Conservation (phyloP, 441 rosid genomes). For the Oxalis stricta region DNA sequence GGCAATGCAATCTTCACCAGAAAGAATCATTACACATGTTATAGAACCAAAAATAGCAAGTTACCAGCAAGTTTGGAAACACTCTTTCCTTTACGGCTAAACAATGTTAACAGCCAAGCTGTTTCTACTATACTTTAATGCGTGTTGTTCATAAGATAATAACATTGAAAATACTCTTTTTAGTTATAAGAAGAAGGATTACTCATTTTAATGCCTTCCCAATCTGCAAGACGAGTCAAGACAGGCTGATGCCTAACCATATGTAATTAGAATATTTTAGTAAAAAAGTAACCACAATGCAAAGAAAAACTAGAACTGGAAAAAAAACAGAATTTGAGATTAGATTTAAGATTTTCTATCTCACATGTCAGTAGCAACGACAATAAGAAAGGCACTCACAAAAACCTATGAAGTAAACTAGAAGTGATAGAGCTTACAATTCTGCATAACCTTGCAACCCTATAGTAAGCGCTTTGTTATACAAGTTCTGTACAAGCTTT, state of each 20-base stretch:
- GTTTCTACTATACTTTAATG: no score
- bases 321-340: background rate
- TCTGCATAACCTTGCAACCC: constrained; percentile 41
- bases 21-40: no score
- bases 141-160: no score
- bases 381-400: constrained; percentile 3
- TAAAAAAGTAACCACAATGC: background rate
- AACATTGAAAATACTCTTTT: no score
- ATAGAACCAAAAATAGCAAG: no score
- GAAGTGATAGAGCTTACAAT: no score
- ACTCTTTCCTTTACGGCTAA: no score
- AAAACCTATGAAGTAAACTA: no score
- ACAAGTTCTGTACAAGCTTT: constrained; percentile 25
- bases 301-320: background rate
- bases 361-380: no score
- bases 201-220: constrained; percentile 29
- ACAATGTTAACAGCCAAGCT: no score
- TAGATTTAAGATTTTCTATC: background rate
- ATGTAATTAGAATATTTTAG: background rate
- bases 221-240: constrained; percentile 27
- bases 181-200: background rate
- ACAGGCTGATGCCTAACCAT: constrained; percentile 30
- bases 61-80: no score
- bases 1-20: no score
- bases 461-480: constrained; percentile 22